phyloP scores from a whole-genome alignment of 2,329 filamentous ascomycete genomes.

The Sporothrix curviconia region DNA sequence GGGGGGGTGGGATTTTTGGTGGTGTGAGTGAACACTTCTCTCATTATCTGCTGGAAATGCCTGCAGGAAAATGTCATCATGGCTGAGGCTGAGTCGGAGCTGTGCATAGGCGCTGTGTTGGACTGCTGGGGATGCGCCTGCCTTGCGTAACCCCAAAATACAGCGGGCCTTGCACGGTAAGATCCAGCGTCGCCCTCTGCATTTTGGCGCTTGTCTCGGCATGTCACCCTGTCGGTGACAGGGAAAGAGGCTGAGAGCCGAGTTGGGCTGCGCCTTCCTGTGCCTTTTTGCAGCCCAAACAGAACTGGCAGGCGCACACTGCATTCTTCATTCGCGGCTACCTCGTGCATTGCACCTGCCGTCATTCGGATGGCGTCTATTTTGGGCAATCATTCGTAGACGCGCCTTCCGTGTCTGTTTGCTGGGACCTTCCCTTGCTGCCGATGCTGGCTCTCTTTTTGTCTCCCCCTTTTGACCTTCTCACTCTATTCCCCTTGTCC shows the following conservation, averaged over 20 bases:
- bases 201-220: background rate
- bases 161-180: background rate
- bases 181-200: background rate
- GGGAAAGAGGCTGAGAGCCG: background rate
- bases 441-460: background rate
- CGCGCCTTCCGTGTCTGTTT: background rate
- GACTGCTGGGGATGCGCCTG: background rate
- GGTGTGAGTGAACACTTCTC: too few relatives aligned
- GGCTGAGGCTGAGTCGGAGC: slow-evolving; percentile 1
- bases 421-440: too few relatives aligned
- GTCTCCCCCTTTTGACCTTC: background rate
- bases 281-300: background rate
- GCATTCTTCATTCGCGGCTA: background rate
- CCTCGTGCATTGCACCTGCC: background rate
- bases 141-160: background rate
- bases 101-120: background rate
- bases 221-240: background rate
- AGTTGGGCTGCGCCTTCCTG: slow-evolving; percentile 4
- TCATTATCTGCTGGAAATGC: background rate
- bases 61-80: background rate
- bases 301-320: background rate
- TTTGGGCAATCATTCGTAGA: background rate
- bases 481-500: background rate
- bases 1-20: too few relatives aligned
- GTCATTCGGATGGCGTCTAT: background rate